phyloP scores from a whole-genome alignment of 352 stramenopile genomes.

The Globisporangium carolinianum region DNA sequence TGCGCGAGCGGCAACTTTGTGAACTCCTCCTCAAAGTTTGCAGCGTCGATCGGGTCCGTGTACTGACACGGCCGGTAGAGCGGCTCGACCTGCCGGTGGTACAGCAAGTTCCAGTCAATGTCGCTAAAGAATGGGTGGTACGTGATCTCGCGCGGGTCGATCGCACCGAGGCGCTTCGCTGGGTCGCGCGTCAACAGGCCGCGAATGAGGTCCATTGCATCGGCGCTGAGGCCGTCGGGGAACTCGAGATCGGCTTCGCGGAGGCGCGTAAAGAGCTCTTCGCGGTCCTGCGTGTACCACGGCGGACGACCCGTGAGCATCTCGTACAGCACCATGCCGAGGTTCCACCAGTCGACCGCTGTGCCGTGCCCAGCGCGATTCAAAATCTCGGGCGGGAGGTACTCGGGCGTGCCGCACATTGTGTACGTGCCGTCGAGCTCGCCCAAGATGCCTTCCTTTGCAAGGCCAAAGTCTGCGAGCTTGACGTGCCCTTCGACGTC shows the following conservation, averaged over 20 bases:
- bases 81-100: constrained; percentile 67
- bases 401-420: constrained; percentile 85
- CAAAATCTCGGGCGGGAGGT: constrained; percentile 78
- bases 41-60: constrained; percentile 74
- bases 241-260: constrained; percentile 67
- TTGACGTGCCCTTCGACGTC: constrained; percentile 81
- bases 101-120: constrained; percentile 77
- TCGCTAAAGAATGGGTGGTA: constrained; percentile 80
- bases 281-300: constrained; percentile 77
- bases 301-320: constrained; percentile 71
- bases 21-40: constrained; percentile 84
- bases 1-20: constrained; percentile 66
- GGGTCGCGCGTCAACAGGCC: constrained; percentile 91
- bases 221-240: constrained; percentile 47
- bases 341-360: constrained; percentile 83
- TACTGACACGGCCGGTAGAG: constrained; percentile 81
- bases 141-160: constrained; percentile 69
- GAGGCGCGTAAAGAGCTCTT: constrained; percentile 66
- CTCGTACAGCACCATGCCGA: constrained; percentile 81
- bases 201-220: constrained; percentile 77
- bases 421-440: constrained; percentile 76
- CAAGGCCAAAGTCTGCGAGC: constrained; percentile 74
- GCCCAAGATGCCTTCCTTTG: constrained; percentile 67
- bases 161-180: constrained; percentile 85
- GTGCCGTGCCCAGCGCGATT: constrained; percentile 69